A percentile compares a stretch with the other conserved stretches of the same genome.
Conservation (phyloP, 352 stramenopile genomes). For the Phytophthora niederhauseri region DNA sequence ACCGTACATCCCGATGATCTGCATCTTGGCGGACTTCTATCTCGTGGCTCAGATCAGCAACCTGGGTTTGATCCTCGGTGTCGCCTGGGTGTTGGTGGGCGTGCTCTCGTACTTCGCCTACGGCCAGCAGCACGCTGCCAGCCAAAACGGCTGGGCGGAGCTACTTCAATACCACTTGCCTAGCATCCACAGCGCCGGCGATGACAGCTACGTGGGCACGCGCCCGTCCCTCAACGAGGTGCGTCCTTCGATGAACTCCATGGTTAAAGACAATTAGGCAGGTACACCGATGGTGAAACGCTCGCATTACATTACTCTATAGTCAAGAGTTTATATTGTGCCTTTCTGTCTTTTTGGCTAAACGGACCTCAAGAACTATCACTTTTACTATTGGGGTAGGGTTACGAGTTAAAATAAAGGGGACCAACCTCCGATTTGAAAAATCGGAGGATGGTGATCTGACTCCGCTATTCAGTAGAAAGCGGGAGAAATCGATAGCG, state of each 20-base stretch:
- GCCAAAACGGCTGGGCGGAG: conserved; percentile 46
- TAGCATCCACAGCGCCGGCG: conserved; percentile 31
- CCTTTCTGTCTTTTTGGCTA: too few species aligned
- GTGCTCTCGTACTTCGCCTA: conserved; percentile 58
- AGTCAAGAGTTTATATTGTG: too few species aligned
- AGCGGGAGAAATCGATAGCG: too few species aligned
- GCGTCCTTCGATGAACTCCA: conserved; percentile 49
- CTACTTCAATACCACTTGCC: conserved; percentile 41
- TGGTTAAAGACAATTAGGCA: conserved; percentile 39
- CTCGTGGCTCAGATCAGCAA: conserved; percentile 52
- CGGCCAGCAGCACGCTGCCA: conserved; percentile 46
- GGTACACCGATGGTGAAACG: conserved; percentile 14
- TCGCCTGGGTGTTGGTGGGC: conserved; percentile 42
- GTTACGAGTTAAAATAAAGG: too few species aligned
- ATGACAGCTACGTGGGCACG: conserved; percentile 42
- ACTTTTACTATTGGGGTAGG: too few species aligned
- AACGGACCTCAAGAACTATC: too few species aligned
- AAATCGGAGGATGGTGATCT: too few species aligned
- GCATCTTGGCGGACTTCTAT: conserved; percentile 57
- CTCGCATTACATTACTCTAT: too few species aligned
- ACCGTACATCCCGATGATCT: conserved; percentile 48
- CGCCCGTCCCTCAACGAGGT: conserved; percentile 52
- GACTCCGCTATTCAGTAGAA: too few species aligned
- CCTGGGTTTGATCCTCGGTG: conserved; percentile 43
- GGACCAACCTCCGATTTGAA: too few species aligned